Evolutionary conservation across 2,329 filamentous ascomycete genomes (phyloP).

Genomic region (Diaporthe citri): DNA sequence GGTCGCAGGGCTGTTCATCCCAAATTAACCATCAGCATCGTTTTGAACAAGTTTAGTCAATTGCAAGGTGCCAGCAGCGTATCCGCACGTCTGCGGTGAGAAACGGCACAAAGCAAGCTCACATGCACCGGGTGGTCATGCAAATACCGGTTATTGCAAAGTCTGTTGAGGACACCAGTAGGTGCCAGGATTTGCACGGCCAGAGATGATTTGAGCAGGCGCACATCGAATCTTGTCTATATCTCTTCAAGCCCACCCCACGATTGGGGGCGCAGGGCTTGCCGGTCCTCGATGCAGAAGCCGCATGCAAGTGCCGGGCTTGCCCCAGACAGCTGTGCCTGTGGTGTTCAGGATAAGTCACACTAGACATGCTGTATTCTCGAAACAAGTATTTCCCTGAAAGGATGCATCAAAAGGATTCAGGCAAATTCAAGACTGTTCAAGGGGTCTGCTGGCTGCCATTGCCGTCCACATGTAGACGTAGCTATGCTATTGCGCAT

Average conservation of each 20-base stretch:
- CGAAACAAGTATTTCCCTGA: not conserved
- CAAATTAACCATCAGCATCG: not conserved
- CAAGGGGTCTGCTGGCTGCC: not conserved
- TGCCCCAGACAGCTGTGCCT: slow-evolving; percentile 1
- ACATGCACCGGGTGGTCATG: not conserved
- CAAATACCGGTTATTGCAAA: not conserved
- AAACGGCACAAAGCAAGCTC: not conserved
- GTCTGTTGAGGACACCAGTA: not conserved
- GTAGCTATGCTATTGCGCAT: not conserved
- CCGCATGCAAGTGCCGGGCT: slow-evolving; percentile 11
- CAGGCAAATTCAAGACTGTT: not conserved
- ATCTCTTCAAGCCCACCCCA: not conserved
- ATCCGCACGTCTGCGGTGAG: too few species aligned
- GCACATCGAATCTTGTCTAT: not conserved
- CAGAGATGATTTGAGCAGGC: not conserved
- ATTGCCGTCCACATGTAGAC: not conserved
- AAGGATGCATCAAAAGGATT: not conserved
- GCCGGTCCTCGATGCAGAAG: not conserved
- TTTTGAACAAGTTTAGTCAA: not conserved
- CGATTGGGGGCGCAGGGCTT: not conserved
- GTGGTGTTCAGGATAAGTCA: not conserved
- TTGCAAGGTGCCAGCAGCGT: not conserved
- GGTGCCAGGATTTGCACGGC: not conserved
- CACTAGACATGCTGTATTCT: not conserved
- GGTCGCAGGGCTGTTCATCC: not conserved